Base-by-base conservation (phyloP, 192 early-diverging fungal species). In the Podila verticillata region DNA sequence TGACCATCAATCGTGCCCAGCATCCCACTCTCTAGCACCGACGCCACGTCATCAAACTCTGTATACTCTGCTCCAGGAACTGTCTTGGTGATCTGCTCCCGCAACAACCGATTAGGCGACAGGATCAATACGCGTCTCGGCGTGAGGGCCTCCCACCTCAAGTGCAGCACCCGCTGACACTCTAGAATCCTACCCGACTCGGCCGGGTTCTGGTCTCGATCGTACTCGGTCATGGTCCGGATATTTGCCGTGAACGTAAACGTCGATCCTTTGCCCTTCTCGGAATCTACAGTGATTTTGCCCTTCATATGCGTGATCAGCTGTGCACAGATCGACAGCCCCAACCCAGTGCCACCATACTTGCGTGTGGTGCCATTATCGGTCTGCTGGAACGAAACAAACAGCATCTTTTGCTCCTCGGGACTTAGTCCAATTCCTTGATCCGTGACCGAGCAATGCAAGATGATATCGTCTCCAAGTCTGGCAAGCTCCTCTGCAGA, bases 271-370 rank as follows among this genome's bases (percentile, higher is more conserved):
- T 75, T 65, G 0, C 66, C 77, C n/a, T 79, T 64, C n/a, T 68
- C 74, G 0, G 84, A 85, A 26, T 83, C 81, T 0, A 87, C 86
- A 0, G 63, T 48, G 34, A 87, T 74, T 39, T 72, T 74, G 29
- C 86, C 86, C 20, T 72, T 39, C 81, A 85, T 84, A 28, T 83
- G 73, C 26, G 65, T 12, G 13, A 85, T 85, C 49, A 87, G 57
- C 48, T 87, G 74, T 5, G 82, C 71, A 58, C 84, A 85, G 15
- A 87, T 87, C n/a, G 82, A 82, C 1, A 87, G 71, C 4, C 86
- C 86, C 10, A 87, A 30, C 30, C 86, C 86, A 7, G 84, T 85
- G 30, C 86, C 82, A 22, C 84, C 84, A 32, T 86, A 80, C 48
- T 80, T 80, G 36, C 77, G 77, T 1, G 77, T 80, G 0, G 77